Percentiles rank a stretch among this genome's conserved stretches.
Conservation (phyloP, 768 basidiomycete species). For the Nidularia pulvinata region DNA sequence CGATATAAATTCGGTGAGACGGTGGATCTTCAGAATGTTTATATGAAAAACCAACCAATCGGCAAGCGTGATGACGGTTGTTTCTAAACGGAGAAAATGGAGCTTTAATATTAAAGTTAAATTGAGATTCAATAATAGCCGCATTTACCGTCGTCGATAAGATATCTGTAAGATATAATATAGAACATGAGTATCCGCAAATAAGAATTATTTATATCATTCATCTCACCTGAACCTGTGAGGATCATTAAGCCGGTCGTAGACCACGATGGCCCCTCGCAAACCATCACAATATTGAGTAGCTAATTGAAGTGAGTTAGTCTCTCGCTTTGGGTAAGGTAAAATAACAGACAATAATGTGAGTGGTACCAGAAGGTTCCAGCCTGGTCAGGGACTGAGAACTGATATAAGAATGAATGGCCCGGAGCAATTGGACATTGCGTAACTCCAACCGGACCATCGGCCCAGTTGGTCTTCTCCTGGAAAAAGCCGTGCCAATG, state of each 20-base stretch:
- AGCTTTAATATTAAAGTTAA: neutral
- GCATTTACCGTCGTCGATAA: constrained; percentile 41
- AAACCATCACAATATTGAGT: constrained; percentile 61
- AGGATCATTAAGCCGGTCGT: constrained; percentile 34
- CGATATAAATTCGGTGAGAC: neutral
- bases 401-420: constrained; percentile 38
- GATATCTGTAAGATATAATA: constrained; percentile 12
- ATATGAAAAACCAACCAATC: constrained; percentile 35
- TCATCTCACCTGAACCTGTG: constrained; percentile 5
- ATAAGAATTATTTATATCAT: neutral
- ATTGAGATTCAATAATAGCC: neutral
- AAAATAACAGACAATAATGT: constrained; percentile 20
- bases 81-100: constrained; percentile 16
- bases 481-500: constrained; percentile 45
- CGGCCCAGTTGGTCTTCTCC: constrained; percentile 31
- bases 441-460: constrained; percentile 35
- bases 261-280: constrained; percentile 45
- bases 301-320: constrained; percentile 15
- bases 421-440: constrained; percentile 41
- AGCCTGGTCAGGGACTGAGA: constrained; percentile 28
- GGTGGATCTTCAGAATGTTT: neutral
- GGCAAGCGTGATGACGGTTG: constrained; percentile 43
- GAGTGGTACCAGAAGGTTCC: constrained; percentile 46
- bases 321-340: constrained; percentile 2
- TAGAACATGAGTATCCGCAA: neutral